A percentile compares a stretch with the other conserved stretches of the same genome.
These are phyloP conservation scores for Candida buenavistaensis DNA, from an alignment of 1,139 yeast genomes.

Conservation along the genomic window DNA sequence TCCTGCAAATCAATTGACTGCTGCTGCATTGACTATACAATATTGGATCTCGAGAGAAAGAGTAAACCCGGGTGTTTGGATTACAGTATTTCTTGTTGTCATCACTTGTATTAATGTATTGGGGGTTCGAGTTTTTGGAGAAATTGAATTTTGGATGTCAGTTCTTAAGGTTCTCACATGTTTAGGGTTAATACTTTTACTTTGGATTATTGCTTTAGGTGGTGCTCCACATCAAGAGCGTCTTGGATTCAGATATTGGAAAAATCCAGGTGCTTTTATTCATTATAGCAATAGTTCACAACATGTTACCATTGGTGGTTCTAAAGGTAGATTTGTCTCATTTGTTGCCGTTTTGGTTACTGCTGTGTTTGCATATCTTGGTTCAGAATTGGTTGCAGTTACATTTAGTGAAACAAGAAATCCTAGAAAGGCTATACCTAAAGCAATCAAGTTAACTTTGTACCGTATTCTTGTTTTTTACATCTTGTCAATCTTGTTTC, in stretches of 20 bases:
- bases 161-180: constrained; percentile 59
- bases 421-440: constrained; percentile 75
- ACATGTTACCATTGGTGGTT: constrained; percentile 21
- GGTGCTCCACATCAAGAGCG: constrained; percentile 63
- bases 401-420: constrained; percentile 77
- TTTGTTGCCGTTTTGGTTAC: constrained; percentile 67
- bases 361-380: constrained; percentile 75
- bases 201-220: constrained; percentile 53
- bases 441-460: constrained; percentile 73
- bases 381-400: constrained; percentile 69
- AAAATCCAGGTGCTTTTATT: constrained; percentile 61
- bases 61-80: constrained; percentile 61
- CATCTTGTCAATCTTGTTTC: constrained; percentile 60
- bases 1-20: constrained; percentile 63
- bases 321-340: constrained; percentile 53
- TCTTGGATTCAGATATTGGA: constrained; percentile 68
- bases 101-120: constrained; percentile 55
- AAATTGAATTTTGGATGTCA: constrained; percentile 68
- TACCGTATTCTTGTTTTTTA: constrained; percentile 76
- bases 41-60: constrained; percentile 54
- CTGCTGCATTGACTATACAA: constrained; percentile 60
- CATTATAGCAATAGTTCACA: constrained; percentile 36
- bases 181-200: constrained; percentile 50
- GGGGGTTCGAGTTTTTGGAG: constrained; percentile 65
- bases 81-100: constrained; percentile 49